Conservation (phyloP, 139 green algal genomes). For the Zygnema circumcarinatum region DNA sequence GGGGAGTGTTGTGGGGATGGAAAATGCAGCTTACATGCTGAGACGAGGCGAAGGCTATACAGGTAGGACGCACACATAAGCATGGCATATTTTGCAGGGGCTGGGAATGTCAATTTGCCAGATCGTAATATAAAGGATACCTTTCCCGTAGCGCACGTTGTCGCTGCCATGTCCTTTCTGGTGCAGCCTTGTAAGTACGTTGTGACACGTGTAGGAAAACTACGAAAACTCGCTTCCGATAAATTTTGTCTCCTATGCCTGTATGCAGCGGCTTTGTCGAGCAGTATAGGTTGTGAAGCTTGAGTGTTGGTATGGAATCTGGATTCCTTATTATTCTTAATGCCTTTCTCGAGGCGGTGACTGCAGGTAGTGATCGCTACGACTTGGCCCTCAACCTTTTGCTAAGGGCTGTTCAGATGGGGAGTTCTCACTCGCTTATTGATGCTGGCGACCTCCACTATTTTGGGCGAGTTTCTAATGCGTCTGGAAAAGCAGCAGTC, state of each 20-base stretch:
- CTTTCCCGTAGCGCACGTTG: not conserved
- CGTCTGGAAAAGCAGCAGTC: not conserved
- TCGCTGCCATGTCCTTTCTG: not conserved
- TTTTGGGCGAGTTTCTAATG: not conserved
- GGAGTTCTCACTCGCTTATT: not conserved
- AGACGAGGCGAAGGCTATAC: not conserved
- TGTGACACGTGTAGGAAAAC: not conserved
- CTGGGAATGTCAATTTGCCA: not conserved
- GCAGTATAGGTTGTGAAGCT: too few relatives aligned
- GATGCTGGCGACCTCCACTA: slow-evolving; percentile 30
- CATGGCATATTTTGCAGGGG: not conserved
- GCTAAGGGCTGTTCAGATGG: not conserved
- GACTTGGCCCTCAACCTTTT: slow-evolving; percentile 14
- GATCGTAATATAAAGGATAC: not conserved
- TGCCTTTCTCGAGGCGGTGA: too few relatives aligned
- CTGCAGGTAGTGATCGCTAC: not conserved
- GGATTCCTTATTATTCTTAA: too few relatives aligned
- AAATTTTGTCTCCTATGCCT: not conserved
- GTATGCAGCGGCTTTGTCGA: too few relatives aligned
- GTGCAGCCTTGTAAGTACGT: not conserved
- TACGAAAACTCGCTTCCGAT: not conserved
- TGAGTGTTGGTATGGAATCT: too few relatives aligned
- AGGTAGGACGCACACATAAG: not conserved
- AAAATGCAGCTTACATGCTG: slow-evolving; percentile 47
- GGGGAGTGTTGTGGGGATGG: slow-evolving; percentile 38